Evolutionary conservation across 768 basidiomycete genomes (phyloP).

Genomic region (Auricularia auricula-judae): DNA sequence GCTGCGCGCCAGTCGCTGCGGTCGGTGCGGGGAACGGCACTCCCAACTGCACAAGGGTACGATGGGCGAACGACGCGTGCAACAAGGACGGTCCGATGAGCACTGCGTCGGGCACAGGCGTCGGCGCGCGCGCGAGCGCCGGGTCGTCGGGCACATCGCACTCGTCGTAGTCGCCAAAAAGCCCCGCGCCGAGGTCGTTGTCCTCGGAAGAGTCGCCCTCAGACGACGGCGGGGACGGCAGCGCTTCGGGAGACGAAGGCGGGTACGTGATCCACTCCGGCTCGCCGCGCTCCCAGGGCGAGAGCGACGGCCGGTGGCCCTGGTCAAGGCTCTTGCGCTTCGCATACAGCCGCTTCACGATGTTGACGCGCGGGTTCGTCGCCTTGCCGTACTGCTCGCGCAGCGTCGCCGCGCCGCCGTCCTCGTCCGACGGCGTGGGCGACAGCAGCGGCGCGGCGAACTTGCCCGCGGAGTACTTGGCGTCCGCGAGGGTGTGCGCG

Average conservation of each 20-base stretch:
- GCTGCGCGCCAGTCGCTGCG: slow-evolving; percentile 29
- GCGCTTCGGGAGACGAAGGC: not conserved
- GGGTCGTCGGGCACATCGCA: slow-evolving; percentile 4
- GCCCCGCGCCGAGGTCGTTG: slow-evolving; percentile 1
- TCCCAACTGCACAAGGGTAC: slow-evolving; percentile 48
- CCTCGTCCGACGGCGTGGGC: not conserved
- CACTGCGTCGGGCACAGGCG: slow-evolving; percentile 61
- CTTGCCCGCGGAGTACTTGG: slow-evolving; percentile 65
- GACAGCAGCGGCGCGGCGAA: slow-evolving; percentile 41
- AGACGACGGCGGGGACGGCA: not conserved
- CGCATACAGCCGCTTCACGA: slow-evolving; percentile 54
- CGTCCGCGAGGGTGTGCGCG: slow-evolving; percentile 51
- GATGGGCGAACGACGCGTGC: slow-evolving; percentile 57
- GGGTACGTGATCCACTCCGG: slow-evolving; percentile 30
- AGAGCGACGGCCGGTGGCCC: slow-evolving; percentile 22
- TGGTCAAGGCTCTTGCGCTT: slow-evolving; percentile 50
- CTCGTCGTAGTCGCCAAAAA: not conserved
- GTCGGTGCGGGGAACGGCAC: slow-evolving; percentile 46
- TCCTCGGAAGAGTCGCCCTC: not conserved
- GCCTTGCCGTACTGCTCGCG: slow-evolving; percentile 36
- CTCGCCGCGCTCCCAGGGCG: slow-evolving; percentile 35
- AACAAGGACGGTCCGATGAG: slow-evolving; percentile 61
- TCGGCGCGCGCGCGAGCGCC: slow-evolving; percentile 41
- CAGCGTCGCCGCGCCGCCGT: slow-evolving; percentile 18
- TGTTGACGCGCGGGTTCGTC: slow-evolving; percentile 63